Percentiles rank a stretch among this genome's conserved stretches.
Evolutionary conservation across 2,329 filamentous ascomycete species (phyloP).

Genomic region (Fonsecaea multimorphosa): DNA sequence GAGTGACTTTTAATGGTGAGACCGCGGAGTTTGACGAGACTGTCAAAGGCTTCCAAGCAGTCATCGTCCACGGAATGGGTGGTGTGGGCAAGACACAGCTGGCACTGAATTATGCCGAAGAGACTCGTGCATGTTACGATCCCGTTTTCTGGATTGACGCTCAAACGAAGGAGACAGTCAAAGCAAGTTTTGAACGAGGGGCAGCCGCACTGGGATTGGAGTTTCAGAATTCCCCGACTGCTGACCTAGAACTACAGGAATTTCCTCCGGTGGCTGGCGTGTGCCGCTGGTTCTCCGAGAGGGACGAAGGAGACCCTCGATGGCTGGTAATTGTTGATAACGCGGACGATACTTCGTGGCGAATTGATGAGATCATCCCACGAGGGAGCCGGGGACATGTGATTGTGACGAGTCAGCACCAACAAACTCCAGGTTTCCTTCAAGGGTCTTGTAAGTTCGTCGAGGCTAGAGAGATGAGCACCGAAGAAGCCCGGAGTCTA

Average conservation of each 20-base stretch:
- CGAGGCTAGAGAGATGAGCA: neutral
- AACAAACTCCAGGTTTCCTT: neutral
- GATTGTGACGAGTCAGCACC: neutral
- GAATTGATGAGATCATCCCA: neutral
- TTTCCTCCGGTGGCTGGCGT: neutral
- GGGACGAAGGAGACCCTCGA: constrained; percentile 1
- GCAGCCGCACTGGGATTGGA: neutral
- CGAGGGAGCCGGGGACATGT: neutral
- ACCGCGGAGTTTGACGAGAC: neutral
- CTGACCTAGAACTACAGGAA: neutral
- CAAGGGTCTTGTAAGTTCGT: neutral
- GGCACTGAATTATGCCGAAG: constrained; percentile 4
- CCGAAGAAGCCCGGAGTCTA: neutral
- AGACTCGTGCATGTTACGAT: neutral
- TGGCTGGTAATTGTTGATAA: constrained; percentile 1
- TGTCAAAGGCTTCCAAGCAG: neutral
- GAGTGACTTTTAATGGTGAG: neutral
- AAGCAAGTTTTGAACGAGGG: neutral
- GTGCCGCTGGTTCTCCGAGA: neutral
- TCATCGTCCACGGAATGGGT: neutral
- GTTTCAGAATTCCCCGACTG: neutral
- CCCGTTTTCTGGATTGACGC: constrained; percentile 1
- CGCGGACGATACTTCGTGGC: neutral
- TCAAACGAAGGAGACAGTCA: neutral
- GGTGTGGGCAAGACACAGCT: constrained; percentile 1